Evolutionary conservation across 2,329 filamentous ascomycete genomes (phyloP), one percentile per base, ranked within the genome.

Genomic region (Phaeosphaeriaceae sp.): DNA sequence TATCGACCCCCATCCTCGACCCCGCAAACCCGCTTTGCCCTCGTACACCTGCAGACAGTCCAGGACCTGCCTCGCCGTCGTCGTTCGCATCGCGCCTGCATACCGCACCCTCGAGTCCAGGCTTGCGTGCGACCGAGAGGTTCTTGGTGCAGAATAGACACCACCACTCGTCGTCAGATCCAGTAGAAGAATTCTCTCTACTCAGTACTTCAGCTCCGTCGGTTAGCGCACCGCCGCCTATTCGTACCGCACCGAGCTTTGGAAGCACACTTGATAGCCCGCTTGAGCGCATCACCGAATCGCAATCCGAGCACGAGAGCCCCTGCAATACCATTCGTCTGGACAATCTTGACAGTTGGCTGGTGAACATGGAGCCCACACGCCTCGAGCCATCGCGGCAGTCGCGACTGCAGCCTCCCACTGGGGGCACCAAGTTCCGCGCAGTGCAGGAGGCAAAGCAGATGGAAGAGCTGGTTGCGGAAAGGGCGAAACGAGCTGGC

Each of bases 381-480:
- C 65, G 69, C 17, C 60, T 72, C 40, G 68, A 74, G 54, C 72
- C 69, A 36, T 19, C 51, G 27, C 44, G 51, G 31, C 51, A 48
- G 45, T 19, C 51, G 27, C 44, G 51, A 21, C 51, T 53, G 45
- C 51, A 48, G 44, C 71, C 73, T 46, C 65, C 63, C 24, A 66
- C 62, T 58, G 65, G 61, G 20, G 74, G 74, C 66, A 85, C 82
- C 58, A 86, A 85, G 71, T 80, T 83, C 63, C 86, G 87, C 71
- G 87, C 88, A 51, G 78, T 89, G 31, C 85, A 91, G 72, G 89
- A 91, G 83, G 89, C 89, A 31, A 84, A 84, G 65, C 87, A 89
- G 66, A 90, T 91, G 88, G 87, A 90, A 75, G 81, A 82, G 48
- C 78, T 84, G 1, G 87, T 91, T 25, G 79, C 85, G 48, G 88